Conservation (phyloP, 2,329 filamentous ascomycete species). For the Westerdykella aurantiaca region DNA sequence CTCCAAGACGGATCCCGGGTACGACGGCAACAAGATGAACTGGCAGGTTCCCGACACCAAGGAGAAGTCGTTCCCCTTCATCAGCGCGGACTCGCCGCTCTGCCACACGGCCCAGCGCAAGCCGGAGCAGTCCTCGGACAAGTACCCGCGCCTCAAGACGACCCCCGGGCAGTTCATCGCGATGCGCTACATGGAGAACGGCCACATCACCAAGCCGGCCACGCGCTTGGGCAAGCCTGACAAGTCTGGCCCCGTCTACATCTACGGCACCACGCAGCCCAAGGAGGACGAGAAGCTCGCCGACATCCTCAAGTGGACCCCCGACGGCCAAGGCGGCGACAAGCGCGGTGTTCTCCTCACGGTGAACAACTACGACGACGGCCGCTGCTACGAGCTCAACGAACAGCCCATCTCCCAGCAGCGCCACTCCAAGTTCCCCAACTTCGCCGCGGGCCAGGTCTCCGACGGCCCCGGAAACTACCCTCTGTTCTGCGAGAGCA, state of each 20-base stretch:
- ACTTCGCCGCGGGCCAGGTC: conserved; percentile 48
- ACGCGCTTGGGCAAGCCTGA: conserved; percentile 40
- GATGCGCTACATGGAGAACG: conserved; percentile 49
- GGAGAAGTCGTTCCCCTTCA: conserved; percentile 40
- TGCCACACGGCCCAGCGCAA: conserved; percentile 60
- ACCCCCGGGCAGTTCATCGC: conserved; percentile 45
- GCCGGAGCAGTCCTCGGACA: conserved; percentile 45
- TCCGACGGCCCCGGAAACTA: conserved; percentile 31
- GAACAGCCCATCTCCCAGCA: conserved; percentile 49
- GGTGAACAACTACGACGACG: conserved; percentile 80
- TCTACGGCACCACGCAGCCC: conserved; percentile 47
- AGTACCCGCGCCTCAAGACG: conserved; percentile 58
- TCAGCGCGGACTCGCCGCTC: conserved; percentile 52
- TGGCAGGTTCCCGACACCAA: conserved; percentile 47
- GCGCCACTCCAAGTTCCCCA: conserved; percentile 55
- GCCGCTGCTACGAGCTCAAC: conserved; percentile 80
- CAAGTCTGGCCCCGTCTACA: conserved; percentile 42
- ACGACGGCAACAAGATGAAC: conserved; percentile 56
- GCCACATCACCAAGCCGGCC: conserved; percentile 42
- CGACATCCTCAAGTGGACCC: conserved; percentile 73
- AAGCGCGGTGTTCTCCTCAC: conserved; percentile 69
- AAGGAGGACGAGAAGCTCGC: conserved; percentile 52
- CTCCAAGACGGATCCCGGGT: conserved; percentile 51
- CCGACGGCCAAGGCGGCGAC: conserved; percentile 74
- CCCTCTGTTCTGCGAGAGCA: conserved; percentile 73